These are phyloP conservation scores for Didymella pinodella DNA, from an alignment of 2,329 filamentous ascomycete species.

Conservation along the genomic window DNA sequence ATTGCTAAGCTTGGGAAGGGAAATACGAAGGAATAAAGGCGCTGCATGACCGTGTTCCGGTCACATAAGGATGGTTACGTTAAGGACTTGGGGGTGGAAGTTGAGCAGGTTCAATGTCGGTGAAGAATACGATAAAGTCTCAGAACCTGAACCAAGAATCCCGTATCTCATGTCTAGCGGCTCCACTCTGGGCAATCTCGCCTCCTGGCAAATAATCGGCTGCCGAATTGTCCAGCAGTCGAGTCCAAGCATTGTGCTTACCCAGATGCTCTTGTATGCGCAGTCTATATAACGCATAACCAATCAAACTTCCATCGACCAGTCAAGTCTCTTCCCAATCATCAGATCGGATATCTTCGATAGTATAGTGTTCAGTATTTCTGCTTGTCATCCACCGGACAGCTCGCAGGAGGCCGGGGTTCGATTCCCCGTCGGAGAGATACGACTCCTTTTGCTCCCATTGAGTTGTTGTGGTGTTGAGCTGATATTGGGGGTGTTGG, in stretches of 20 bases:
- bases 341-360: constrained; percentile 18
- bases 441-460: constrained; percentile 3
- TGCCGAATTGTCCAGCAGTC: neutral
- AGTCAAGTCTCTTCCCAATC: constrained; percentile 14
- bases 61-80: neutral
- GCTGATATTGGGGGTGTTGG: neutral
- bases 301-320: neutral
- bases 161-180: neutral
- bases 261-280: neutral
- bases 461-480: neutral
- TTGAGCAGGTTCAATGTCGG: no score
- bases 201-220: neutral
- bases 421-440: constrained; percentile 25
- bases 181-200: neutral
- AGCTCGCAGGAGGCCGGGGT: constrained; percentile 23
- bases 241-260: no score
- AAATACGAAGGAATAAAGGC: constrained; percentile 26
- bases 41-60: no score
- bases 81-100: neutral
- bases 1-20: constrained; percentile 56
- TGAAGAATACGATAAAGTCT: no score
- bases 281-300: neutral
- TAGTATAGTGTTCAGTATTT: constrained; percentile 23
- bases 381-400: constrained; percentile 17
- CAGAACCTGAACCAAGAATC: neutral